phyloP scores from a whole-genome alignment of 345 rosid species.

The Hevea brasiliensis region DNA sequence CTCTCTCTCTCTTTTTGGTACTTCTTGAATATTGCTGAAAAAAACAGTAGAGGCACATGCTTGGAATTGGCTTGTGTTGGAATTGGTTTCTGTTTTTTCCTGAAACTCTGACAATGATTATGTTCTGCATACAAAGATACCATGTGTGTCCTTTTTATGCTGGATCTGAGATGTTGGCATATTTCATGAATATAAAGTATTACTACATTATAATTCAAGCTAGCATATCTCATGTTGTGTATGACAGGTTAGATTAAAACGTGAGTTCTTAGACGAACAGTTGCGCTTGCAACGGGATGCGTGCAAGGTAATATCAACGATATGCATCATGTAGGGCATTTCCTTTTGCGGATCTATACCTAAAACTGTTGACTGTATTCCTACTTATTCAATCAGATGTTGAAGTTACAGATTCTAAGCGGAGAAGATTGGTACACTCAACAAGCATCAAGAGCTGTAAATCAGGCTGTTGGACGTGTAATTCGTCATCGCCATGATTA shows the following conservation, averaged over 20 bases:
- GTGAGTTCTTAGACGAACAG: slow-evolving; percentile 77
- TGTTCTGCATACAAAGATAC: background rate
- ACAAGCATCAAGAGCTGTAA: slow-evolving; percentile 92
- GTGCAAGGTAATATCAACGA: slow-evolving; percentile 43
- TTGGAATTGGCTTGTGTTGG: background rate
- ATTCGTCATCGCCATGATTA: slow-evolving; percentile 94
- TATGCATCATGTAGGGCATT: slow-evolving; percentile 21
- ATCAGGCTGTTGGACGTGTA: slow-evolving; percentile 96
- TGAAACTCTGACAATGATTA: background rate
- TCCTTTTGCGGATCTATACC: slow-evolving; percentile 18
- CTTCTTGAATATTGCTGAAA: background rate
- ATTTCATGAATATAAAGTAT: slow-evolving; percentile 1
- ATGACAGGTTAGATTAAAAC: slow-evolving; percentile 81
- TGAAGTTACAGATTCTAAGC: slow-evolving; percentile 46
- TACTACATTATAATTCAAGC: background rate
- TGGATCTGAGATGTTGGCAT: background rate
- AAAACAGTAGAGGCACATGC: too few relatives aligned
- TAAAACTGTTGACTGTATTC: slow-evolving; percentile 5
- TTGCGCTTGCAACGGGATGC: slow-evolving; percentile 35
- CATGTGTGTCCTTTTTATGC: background rate
- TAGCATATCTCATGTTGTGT: background rate
- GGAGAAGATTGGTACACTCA: slow-evolving; percentile 91
- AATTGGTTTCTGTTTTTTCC: slow-evolving; percentile 2
- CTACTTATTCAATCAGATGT: slow-evolving; percentile 18
- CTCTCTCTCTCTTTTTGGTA: background rate